phyloP scores from a whole-genome alignment of 495 filamentous ascomycete genomes.

The Clavariopsis aquatica region DNA sequence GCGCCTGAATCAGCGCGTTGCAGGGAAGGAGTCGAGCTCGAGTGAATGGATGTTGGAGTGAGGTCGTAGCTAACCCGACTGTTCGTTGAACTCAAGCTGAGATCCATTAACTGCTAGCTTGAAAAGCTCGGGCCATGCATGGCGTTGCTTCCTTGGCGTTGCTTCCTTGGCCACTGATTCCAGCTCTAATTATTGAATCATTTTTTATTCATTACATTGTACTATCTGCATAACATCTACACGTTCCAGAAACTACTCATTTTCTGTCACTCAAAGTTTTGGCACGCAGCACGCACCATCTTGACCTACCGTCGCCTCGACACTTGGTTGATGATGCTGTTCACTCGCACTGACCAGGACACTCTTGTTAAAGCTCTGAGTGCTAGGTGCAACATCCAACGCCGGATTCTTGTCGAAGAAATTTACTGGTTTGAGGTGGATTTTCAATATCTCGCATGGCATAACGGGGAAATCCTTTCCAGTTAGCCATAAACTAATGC shows the following conservation, averaged over 20 bases:
- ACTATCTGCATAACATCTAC: not conserved
- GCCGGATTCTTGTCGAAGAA: constrained; percentile 78
- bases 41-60: not conserved
- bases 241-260: not conserved
- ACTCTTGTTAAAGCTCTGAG: constrained; percentile 55
- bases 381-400: constrained; percentile 68
- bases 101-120: too few relatives aligned
- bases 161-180: too few relatives aligned
- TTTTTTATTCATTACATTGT: constrained; percentile 1
- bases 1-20: not conserved
- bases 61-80: too few relatives aligned
- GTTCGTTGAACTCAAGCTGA: too few relatives aligned
- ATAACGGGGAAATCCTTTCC: constrained; percentile 53
- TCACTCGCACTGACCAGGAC: constrained; percentile 49
- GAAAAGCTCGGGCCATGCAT: too few relatives aligned
- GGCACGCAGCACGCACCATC: constrained; percentile 48
- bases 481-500: not conserved
- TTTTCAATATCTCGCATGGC: constrained; percentile 64
- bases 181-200: too few relatives aligned
- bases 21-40: not conserved
- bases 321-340: constrained; percentile 41
- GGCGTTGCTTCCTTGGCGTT: too few relatives aligned
- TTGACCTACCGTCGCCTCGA: constrained; percentile 42
- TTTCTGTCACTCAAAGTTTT: constrained; percentile 37
- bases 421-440: constrained; percentile 63